Conservation (phyloP, 1,139 yeast genomes). For the Candida anutae region DNA sequence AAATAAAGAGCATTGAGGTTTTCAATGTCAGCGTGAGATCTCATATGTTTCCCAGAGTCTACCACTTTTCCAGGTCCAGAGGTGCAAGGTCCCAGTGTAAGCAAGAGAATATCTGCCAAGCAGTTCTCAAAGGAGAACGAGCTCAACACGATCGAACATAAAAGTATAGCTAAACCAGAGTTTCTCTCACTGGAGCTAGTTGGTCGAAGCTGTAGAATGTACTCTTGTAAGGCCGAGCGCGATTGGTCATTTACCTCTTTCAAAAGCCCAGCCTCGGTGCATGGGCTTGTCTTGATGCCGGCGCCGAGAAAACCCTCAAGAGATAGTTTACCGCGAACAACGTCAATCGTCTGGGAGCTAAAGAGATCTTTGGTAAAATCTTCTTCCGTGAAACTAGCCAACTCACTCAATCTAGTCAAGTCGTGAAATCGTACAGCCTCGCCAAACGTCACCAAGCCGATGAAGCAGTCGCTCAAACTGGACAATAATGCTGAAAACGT, state of each 20-base stretch:
- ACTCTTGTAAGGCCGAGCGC: constrained; percentile 5
- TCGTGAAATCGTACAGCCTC: constrained; percentile 21
- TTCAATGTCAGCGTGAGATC: constrained; percentile 30
- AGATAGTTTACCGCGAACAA: constrained; percentile 6
- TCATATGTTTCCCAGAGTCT: constrained; percentile 11
- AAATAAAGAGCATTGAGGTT: constrained; percentile 21
- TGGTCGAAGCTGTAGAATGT: constrained; percentile 14
- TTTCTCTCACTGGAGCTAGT: constrained; percentile 23
- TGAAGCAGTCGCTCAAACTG: no score
- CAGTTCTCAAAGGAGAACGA: constrained; percentile 13
- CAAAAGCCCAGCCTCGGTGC: constrained; percentile 4
- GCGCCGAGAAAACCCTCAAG: constrained; percentile 2
- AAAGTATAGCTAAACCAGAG: constrained; percentile 26
- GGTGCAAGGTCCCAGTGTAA: constrained; percentile 32
- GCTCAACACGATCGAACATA: constrained; percentile 16
- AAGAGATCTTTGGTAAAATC: constrained; percentile 3
- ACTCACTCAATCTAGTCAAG: constrained; percentile 1
- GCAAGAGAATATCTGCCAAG: constrained; percentile 19
- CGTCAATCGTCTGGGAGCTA: constrained; percentile 1
- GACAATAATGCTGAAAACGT: no score
- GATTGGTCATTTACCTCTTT: constrained; percentile 2
- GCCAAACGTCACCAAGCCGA: constrained; percentile 24
- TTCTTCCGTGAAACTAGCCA: constrained; percentile 1
- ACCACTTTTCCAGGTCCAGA: constrained; percentile 26
- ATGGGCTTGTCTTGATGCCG: constrained; percentile 8